Percentiles rank a stretch among this genome's conserved stretches.
Conservation (phyloP, 1,284 basidiomycete species). For the Pyrrhoderma lamaoense region DNA sequence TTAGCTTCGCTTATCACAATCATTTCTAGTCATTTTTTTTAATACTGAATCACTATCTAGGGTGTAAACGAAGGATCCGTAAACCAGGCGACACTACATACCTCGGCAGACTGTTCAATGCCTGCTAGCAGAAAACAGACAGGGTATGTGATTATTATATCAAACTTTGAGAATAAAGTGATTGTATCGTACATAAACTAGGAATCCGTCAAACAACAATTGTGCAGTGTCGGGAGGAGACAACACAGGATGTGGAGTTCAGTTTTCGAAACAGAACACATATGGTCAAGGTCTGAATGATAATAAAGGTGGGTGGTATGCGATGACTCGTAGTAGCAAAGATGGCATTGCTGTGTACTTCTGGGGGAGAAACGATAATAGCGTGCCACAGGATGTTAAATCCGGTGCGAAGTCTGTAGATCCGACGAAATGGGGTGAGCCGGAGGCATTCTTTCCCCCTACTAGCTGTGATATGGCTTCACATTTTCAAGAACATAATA, state of each 20-base stretch:
- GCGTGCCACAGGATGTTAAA: constrained; percentile 35
- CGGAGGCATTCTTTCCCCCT: constrained; percentile 44
- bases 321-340: constrained; percentile 31
- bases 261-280: constrained; percentile 34
- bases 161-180: not conserved
- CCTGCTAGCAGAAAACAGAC: constrained; percentile 30
- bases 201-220: constrained; percentile 21
- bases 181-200: constrained; percentile 21
- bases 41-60: constrained; percentile 15
- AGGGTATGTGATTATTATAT: constrained; percentile 32
- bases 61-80: constrained; percentile 37
- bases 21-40: not conserved
- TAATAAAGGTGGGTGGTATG: constrained; percentile 45
- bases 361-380: constrained; percentile 36
- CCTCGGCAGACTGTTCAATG: constrained; percentile 41
- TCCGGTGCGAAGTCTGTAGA: constrained; percentile 25
- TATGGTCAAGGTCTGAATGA: constrained; percentile 47
- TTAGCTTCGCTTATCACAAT: constrained; percentile 13
- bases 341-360: constrained; percentile 49
- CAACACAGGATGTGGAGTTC: constrained; percentile 59
- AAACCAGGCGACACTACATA: constrained; percentile 51
- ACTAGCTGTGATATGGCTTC: constrained; percentile 33
- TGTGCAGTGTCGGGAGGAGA: constrained; percentile 45
- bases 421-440: constrained; percentile 37
- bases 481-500: constrained; percentile 42